Evolutionary conservation across 2,329 filamentous ascomycete species (phyloP), one percentile per base, ranked within the genome.

Genomic region (Epichloe hybrida): DNA sequence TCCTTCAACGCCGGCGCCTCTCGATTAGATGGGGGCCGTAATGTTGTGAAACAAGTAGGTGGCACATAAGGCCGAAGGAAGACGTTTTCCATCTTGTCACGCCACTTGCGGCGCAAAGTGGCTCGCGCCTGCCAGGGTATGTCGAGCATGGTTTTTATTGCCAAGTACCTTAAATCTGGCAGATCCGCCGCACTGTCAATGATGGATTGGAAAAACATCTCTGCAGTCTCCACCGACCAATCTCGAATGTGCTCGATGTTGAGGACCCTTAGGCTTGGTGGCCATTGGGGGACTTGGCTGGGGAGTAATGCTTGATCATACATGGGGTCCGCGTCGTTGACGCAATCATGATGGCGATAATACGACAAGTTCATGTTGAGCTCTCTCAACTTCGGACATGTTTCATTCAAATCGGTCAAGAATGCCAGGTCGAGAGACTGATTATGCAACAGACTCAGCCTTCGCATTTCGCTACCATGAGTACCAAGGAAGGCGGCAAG

Each of bases 101-200:
- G 81, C 87, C 89, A 95, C 56, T 80, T 78, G 56, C 84, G 80
- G 39, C 90, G 79, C 60, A 96, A 83, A n/a, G 76, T 76, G 17
- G 86, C 86, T 41, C 91, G 80, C 61, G 88, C 80, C 54, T 88
- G 83, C 87, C 89, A 95, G 11, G 85, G 82, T 44, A 81, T 77
- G 60, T 90, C 81, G 46, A 96, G 72, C 65, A 88, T 91, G 1
- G 84, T 83, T 59, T 84, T 86, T 56, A 96, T 77, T 1, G 78
- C 74, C 11, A 96, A 69, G 42, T 76, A 73, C 8, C 88, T 82
- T 23, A 97, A 74, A 52, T 80, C 70, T 0, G 74, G 78, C 21
- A 97, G 65, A 3, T 75, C 66, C 1, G 75, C 70, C 0, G 89
- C 88, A 47, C 79, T 80, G 52, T 89, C 76, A 21, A 91, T 76